Evolutionary conservation across 495 filamentous ascomycete genomes (phyloP), one percentile per base, ranked within the genome.

Genomic region (Annulohypoxylon stygium): DNA sequence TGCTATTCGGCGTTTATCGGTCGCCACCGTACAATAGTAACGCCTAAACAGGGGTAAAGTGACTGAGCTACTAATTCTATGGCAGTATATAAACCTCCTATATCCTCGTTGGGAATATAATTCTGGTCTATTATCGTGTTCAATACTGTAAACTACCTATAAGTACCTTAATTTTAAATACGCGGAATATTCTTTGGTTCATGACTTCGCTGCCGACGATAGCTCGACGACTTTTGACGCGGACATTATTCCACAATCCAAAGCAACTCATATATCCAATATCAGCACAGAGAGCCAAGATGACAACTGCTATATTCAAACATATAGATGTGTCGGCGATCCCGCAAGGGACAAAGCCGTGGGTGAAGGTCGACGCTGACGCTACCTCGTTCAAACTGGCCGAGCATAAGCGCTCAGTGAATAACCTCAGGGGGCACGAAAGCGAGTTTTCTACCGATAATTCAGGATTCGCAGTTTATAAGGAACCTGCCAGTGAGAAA

Each of bases 341-440:
- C 45, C 75, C 71, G 7, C 61, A 71, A 58, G 65, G 54, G 58
- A 67, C 58, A 47, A 79, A 75, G 11, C 78, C 82, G 7, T 84
- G 82, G 82, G 68, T 79, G 26, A 84, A 84, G 34, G 83, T 84
- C 23, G 83, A 84, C 69, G 75, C 67, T 33, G 76, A 75, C 67
- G 68, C 70, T 34, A 37, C 39, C 18, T 83, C 81, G 0, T 82
- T 78, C 75, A 60, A 61, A 4, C 65, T 78, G 16, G 64, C 61
- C 8, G 34, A 68, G 4, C 72, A 73, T 64, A 60, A 60, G 18
- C 78, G 71, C 48, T 63, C 78, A n/a, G 81, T 84, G 9, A 55
- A 78, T 70, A 59, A 80, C 64, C 39, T 84, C 47, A 73, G 81
- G 57, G 68, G 62, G 26, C 61, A 53, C n/a, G 58, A 72, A 43